Evolutionary conservation across 2,329 filamentous ascomycete species (phyloP), one percentile per base, ranked within the genome.

Genomic region (Fusarium mundagurra): DNA sequence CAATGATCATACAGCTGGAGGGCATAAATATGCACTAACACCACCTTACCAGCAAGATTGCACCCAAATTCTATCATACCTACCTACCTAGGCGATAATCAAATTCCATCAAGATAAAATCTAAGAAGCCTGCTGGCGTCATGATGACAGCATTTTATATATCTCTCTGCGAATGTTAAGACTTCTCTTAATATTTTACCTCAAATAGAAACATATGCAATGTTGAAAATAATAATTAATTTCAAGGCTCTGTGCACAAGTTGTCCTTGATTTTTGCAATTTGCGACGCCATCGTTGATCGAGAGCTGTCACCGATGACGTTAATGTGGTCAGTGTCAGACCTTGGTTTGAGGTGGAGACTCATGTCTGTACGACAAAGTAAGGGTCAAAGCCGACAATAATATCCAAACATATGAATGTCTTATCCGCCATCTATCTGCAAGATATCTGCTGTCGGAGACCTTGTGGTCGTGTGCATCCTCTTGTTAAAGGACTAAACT

Each of bases 221-320:
- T 54, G 48, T 51, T 33, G 39, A 44, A 47, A 51, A 51, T 16
- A 10, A 55, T 12, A 44, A 63, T 63, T 36, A 24, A 33, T 69
- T 66, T 61, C 63, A 59, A 70, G 72, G 51, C 64, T 64, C 63
- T 41, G 31, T 47, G 67, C 44, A 53, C 51, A 50, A 55, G 51
- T 63, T 58, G 38, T 68, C 73, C 73, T 76, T 75, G 73, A 74
- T 76, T 75, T 64, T 61, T 59, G 47, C 54, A 68, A 71, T 59
- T 63, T 64, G 44, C 70, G 48, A 65, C 66, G 70, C 73, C 48
- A 75, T 71, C 34, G 36, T 73, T 48, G 59, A 75, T 75, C 58
- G 47, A 53, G 65, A 61, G 60, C 55, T 61, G 60, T 61, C 63
- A 58, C 55, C 50, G 69, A 75, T 75, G 72, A 75, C 72, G 72